Percentiles rank a stretch among this genome's conserved stretches.
phyloP scores from a whole-genome alignment of 2,329 filamentous ascomycete genomes.

The Botrytis tulipae region DNA sequence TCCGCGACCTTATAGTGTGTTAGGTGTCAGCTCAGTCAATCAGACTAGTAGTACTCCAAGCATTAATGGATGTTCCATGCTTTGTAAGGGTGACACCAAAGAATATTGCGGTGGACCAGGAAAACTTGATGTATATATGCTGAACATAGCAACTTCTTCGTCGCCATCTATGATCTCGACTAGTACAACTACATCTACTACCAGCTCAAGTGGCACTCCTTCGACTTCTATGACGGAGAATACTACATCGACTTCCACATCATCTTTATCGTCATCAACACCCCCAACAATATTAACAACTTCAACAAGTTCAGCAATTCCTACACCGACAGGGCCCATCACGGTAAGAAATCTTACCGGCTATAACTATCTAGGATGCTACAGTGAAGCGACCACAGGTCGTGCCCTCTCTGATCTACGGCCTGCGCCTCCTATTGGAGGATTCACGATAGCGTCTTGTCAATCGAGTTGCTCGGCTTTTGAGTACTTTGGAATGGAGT shows the following conservation, averaged over 20 bases:
- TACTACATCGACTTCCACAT: neutral
- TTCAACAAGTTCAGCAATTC: neutral
- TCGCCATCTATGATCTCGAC: slow-evolving; percentile 9
- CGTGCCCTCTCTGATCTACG: slow-evolving; percentile 43
- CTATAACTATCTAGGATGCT: slow-evolving; percentile 48
- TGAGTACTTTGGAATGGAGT: slow-evolving; percentile 37
- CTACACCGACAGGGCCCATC: slow-evolving; percentile 43
- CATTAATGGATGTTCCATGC: slow-evolving; percentile 26
- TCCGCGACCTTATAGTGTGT: neutral
- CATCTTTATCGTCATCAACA: neutral
- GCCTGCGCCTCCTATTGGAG: slow-evolving; percentile 18
- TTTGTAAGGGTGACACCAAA: slow-evolving; percentile 26
- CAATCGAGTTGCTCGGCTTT: slow-evolving; percentile 34
- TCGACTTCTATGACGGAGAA: neutral
- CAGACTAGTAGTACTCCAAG: slow-evolving; percentile 17
- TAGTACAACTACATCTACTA: neutral
- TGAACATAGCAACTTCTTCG: slow-evolving; percentile 4
- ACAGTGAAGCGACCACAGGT: slow-evolving; percentile 45
- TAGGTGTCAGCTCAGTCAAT: slow-evolving; percentile 23
- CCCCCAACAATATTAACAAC: neutral
- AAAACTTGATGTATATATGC: slow-evolving; percentile 29
- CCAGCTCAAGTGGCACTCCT: neutral
- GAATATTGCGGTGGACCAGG: slow-evolving; percentile 38
- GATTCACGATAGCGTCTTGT: slow-evolving; percentile 39
- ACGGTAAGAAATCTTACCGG: slow-evolving; percentile 43